Conservation (phyloP, 305 asterid species). For the Fraxinus paxiana region DNA sequence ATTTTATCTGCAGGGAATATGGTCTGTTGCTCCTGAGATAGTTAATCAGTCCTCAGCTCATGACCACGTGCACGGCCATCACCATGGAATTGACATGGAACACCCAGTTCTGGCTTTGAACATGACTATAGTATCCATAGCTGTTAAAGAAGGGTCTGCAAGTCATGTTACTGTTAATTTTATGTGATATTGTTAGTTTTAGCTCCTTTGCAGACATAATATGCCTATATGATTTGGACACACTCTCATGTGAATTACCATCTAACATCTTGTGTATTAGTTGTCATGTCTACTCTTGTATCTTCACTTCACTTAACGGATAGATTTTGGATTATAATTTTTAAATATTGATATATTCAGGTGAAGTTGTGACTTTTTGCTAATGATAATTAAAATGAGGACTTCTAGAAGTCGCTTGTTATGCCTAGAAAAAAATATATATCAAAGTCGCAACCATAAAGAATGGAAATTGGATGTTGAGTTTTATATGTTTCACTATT, state of each 20-base stretch:
- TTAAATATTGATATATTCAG: neutral
- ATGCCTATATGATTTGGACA: neutral
- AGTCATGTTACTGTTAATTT: conserved; percentile 19
- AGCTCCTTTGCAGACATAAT: neutral
- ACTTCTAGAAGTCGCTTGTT: neutral
- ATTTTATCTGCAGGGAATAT: conserved; percentile 50
- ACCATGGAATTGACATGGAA: conserved; percentile 85
- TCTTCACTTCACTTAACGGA: conserved; percentile 1
- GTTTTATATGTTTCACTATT: neutral
- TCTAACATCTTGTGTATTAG: conserved; percentile 1
- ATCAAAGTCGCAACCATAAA: neutral
- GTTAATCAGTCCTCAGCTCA: conserved; percentile 50
- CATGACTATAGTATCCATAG: conserved; percentile 73
- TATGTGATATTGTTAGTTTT: neutral
- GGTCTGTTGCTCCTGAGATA: conserved; percentile 61
- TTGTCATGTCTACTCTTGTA: neutral
- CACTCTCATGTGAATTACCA: neutral
- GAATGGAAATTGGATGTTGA: neutral
- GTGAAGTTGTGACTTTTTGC: neutral
- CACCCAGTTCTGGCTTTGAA: conserved; percentile 86
- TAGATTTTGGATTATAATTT: neutral
- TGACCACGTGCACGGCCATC: conserved; percentile 45
- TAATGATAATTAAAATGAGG: neutral
- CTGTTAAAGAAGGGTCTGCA: conserved; percentile 86
- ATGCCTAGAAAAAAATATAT: neutral